Base-by-base conservation (phyloP, 345 rosid genomes). In the Streptanthus diversifolius region DNA sequence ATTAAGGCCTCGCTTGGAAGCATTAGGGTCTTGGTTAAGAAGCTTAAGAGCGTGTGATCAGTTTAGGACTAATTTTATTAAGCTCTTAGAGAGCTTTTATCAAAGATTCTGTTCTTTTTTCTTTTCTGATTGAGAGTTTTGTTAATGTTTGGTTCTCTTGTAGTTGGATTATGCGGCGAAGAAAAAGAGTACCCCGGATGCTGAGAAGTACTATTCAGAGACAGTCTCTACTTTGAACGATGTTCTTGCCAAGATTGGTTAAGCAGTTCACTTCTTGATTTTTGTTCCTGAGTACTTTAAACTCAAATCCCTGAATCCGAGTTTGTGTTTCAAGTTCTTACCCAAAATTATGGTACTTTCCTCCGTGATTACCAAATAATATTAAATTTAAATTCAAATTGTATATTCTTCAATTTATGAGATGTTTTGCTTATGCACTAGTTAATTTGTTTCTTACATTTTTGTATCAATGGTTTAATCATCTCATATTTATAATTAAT, bases 111-210 rank as follows among this genome's bases (percentile, higher is more conserved):
- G 25, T 67, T 8, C 6, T 29, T 10, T 21, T 19, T 21, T 8
- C n/a, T 44, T 18, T 1, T 24, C 32, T 15, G 30, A 19, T 62
- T 10, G 14, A 7, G 8, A 43, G 32, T 19, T 40, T n/a, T 69
- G 48, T 10, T 30, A 15, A 45, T 78, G 74, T 17, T 55, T 45
- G 51, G 30, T 65, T 41, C 22, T 62, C n/a, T 4, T 35, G 17
- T 82, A 93, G 98, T 66, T 91, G 80, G 98, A 93, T 74, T 75
- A 91, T 67, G 98, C 98, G 39, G 97, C 97, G 17, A 93, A 93
- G 88, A 80, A 73, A 39, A 93, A 89, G 89, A 91, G 88, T 90
- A 53, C 78, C 54, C 68, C 91, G 2, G 80, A 87, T 48, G 98
- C 98, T 64, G 92, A 93, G 85, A 93, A 91, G 80, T 90, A 84